Evolutionary conservation across 768 basidiomycete genomes (phyloP).

Genomic region (Phanerochaete carnosa): DNA sequence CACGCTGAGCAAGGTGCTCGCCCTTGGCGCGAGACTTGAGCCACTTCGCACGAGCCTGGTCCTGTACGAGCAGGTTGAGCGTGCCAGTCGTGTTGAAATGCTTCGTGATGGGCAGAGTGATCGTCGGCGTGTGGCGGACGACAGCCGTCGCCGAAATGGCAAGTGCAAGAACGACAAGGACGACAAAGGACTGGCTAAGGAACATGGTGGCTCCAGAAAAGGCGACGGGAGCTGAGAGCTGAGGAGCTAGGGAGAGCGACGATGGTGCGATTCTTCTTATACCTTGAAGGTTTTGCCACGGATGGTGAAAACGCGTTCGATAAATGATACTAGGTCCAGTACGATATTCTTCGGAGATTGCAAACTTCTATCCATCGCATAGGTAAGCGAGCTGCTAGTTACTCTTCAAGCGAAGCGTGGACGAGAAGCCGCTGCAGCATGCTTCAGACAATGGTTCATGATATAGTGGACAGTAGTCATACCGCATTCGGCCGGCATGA

Average conservation of each 20-base stretch:
- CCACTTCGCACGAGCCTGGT: slow-evolving; percentile 46
- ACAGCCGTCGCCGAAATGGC: slow-evolving; percentile 23
- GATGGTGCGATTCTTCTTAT: neutral
- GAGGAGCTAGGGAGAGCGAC: neutral
- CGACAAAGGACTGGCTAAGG: slow-evolving; percentile 21
- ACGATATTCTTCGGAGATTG: neutral
- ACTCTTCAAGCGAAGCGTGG: neutral
- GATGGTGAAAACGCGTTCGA: neutral
- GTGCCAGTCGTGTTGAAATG: slow-evolving; percentile 48
- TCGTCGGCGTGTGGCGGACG: slow-evolving; percentile 16
- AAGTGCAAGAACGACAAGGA: slow-evolving; percentile 21
- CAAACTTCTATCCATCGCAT: neutral
- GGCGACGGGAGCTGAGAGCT: slow-evolving; percentile 3
- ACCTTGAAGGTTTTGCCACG: neutral
- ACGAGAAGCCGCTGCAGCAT: neutral
- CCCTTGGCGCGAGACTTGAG: slow-evolving; percentile 39
- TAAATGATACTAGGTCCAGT: neutral
- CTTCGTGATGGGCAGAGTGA: slow-evolving; percentile 52
- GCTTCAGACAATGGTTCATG: neutral
- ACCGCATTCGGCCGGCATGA: neutral
- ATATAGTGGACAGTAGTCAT: neutral
- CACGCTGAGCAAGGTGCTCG: slow-evolving; percentile 18
- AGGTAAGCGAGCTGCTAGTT: neutral
- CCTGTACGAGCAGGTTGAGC: slow-evolving; percentile 45
- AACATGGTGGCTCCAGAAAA: slow-evolving; percentile 14